Percentiles rank a stretch among this genome's conserved stretches.
These are phyloP conservation scores for Wickerhamomyces chambardii DNA, from an alignment of 805 yeast genomes.

Conservation along the genomic window DNA sequence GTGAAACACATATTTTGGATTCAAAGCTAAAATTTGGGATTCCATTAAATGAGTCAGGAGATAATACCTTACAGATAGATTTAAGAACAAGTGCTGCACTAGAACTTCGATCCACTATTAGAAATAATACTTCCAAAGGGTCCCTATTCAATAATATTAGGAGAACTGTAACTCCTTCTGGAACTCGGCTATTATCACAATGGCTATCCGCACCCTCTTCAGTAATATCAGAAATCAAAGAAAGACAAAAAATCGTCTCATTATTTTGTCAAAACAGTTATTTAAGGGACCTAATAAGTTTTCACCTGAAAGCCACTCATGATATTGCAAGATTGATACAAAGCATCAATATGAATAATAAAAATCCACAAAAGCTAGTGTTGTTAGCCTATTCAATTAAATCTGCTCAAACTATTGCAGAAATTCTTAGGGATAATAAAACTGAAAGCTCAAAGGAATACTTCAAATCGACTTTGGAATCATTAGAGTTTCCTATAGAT, in stretches of 20 bases:
- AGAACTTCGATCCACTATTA: conserved; percentile 54
- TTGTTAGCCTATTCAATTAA: conserved; percentile 32
- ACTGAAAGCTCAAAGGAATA: conserved; percentile 14
- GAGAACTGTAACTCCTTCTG: conserved; percentile 73
- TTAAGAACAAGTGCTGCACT: conserved; percentile 69
- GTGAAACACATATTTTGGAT: conserved; percentile 66
- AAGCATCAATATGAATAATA: conserved; percentile 40
- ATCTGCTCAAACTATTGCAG: conserved; percentile 26
- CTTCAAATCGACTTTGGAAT: conserved; percentile 15
- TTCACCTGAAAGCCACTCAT: conserved; percentile 33
- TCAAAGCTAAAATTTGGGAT: conserved; percentile 50
- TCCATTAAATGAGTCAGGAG: conserved; percentile 51
- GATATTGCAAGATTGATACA: conserved; percentile 57
- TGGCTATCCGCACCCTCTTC: conserved; percentile 82
- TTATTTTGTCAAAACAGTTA: conserved; percentile 25
- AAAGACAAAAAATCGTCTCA: conserved; percentile 45
- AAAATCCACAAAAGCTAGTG: conserved; percentile 34
- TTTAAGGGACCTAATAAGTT: conserved; percentile 22
- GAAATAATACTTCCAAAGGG: conserved; percentile 52
- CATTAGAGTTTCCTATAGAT: conserved; percentile 34
- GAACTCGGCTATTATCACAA: conserved; percentile 66
- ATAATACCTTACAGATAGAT: conserved; percentile 65
- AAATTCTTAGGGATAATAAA: conserved; percentile 15
- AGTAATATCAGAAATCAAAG: conserved; percentile 41
- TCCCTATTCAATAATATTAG: conserved; percentile 63